Base-by-base conservation (phyloP, 768 basidiomycete species). In the Calocybe cyanea region DNA sequence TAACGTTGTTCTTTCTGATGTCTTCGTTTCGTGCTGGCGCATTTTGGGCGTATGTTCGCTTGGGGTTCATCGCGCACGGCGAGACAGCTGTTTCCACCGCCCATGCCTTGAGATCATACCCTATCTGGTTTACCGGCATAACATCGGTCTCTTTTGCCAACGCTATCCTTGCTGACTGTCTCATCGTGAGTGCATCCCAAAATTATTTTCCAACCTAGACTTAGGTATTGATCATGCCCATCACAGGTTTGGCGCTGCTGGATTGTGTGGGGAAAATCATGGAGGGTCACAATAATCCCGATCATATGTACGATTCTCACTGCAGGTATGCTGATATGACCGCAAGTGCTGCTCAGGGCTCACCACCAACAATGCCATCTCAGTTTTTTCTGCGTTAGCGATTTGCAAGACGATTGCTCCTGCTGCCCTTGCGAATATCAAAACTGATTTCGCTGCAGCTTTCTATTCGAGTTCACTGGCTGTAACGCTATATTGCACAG, bases 1-100 rank as follows among this genome's bases (percentile, higher is more conserved):
- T 54, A 10, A 35, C 48, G 32, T 25, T 51, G 3, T 51, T 54
- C 38, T 54, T 54, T 33, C 31, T 49, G 23, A 51, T 54, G 53
- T 54, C 53, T n/a, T 49, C 50, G n/a, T 49, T 54, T 18, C 53
- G 51, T 23, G 46, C 46, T 10, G 50, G 44, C 30, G 31, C 49
- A 14, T 51, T 43, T 25, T 54, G 53, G 53, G 50, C 50, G 1
- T 49, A 54, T 30, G 53, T 49, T 4, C 53, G 43, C 21, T 47
- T 49, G 24, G 53, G 49, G 2, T 54, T 54, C 33, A 54, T 54
- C 31, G 36, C 37, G n/a, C 50, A 43, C 10, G 53, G 50, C 9
- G 24, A 46, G 28, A 51, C 53, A 4, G 49, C 46, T 0, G 36
- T 46, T 14, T 49, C 50, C 7, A 51, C 39, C 10, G 53, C 50